Percentiles rank a stretch among this genome's conserved stretches.
Evolutionary conservation across 2,329 filamentous ascomycete genomes (phyloP).

Genomic region (Stachybotrys elegans): DNA sequence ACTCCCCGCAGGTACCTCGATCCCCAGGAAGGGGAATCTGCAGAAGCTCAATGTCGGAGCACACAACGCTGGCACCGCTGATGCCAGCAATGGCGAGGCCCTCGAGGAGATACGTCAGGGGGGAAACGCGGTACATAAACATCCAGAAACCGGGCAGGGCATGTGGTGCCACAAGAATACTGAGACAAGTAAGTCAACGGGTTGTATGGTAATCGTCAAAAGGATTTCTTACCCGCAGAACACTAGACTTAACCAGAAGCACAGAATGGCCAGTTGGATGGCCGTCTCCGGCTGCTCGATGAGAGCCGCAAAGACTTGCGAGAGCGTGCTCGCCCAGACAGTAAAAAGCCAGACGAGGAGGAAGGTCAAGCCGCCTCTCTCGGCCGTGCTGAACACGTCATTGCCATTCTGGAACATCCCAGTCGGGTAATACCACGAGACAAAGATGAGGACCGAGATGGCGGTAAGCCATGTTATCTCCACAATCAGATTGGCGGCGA

Average conservation of each 20-base stretch:
- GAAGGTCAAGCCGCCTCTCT: slow-evolving; percentile 6
- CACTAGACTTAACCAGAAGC: slow-evolving; percentile 6
- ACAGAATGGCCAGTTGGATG: slow-evolving; percentile 10
- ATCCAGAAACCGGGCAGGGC: slow-evolving; percentile 12
- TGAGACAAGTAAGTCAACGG: background rate
- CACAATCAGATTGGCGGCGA: background rate
- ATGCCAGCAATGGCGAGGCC: slow-evolving; percentile 4
- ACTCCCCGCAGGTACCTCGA: slow-evolving; percentile 9
- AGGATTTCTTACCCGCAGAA: slow-evolving; percentile 11
- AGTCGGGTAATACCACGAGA: background rate
- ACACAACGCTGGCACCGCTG: slow-evolving; percentile 9
- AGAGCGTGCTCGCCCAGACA: slow-evolving; percentile 12
- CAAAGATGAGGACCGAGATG: background rate
- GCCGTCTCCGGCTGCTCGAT: slow-evolving; percentile 10
- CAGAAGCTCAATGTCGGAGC: slow-evolving; percentile 11
- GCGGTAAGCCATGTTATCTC: background rate
- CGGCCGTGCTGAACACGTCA: background rate
- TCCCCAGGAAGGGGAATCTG: slow-evolving; percentile 7
- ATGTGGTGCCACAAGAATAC: slow-evolving; percentile 7
- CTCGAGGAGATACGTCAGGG: slow-evolving; percentile 6
- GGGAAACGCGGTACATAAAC: slow-evolving; percentile 15
- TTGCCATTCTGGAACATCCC: slow-evolving; percentile 1
- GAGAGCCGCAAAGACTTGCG: slow-evolving; percentile 10
- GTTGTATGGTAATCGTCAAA: too few relatives aligned
- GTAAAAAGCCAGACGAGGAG: slow-evolving; percentile 13